Evolutionary conservation across 2,329 filamentous ascomycete genomes (phyloP).

Genomic region (Trichophyton simii): DNA sequence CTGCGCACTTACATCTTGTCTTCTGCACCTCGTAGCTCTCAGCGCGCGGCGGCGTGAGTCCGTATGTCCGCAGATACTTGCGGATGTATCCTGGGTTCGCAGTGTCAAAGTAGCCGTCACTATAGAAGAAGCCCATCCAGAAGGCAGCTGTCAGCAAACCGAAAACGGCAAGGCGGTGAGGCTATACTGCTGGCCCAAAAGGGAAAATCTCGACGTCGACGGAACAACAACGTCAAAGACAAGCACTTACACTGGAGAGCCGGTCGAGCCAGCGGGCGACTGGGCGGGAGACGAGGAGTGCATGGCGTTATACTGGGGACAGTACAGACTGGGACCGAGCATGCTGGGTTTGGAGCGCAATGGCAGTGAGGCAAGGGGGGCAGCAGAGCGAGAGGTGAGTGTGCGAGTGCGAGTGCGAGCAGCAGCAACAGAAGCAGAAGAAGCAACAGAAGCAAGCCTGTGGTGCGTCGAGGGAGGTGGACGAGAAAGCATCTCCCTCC

Average conservation of each 20-base stretch:
- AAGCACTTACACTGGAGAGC: not conserved
- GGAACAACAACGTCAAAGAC: too few relatives aligned
- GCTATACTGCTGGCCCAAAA: not conserved
- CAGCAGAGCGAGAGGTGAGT: not conserved
- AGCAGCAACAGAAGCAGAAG: not conserved
- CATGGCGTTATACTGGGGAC: constrained; percentile 1
- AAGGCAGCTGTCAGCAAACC: not conserved
- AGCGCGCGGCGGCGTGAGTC: constrained; percentile 37
- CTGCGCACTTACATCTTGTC: constrained; percentile 29
- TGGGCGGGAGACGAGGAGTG: not conserved
- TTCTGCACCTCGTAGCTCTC: constrained; percentile 39
- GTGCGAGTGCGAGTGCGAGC: not conserved
- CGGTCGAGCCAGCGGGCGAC: not conserved
- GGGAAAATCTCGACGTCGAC: not conserved
- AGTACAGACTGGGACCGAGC: not conserved
- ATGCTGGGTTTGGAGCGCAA: not conserved
- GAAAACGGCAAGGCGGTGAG: not conserved
- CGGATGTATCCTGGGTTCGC: constrained; percentile 39
- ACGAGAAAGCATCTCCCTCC: constrained; percentile 1
- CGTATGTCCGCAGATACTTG: constrained; percentile 41
- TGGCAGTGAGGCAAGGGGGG: not conserved
- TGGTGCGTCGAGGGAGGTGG: not conserved
- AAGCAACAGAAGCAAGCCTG: not conserved
- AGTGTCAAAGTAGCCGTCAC: constrained; percentile 37
- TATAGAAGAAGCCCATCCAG: constrained; percentile 10